Evolutionary conservation across 768 basidiomycete species (phyloP).

Genomic region (Amanita fuliginea): DNA sequence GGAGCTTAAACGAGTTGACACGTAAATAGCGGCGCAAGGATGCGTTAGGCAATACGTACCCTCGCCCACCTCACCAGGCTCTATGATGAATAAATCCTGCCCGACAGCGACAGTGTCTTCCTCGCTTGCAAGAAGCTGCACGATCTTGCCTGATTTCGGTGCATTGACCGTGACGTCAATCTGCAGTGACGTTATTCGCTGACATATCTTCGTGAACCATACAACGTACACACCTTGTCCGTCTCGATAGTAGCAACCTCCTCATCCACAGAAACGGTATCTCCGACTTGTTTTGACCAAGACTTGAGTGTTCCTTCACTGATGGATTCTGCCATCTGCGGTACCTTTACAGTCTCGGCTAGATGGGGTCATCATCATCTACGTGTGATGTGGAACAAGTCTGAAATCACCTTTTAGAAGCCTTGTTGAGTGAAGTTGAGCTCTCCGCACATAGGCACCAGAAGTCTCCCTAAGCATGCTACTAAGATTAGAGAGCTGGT

Average conservation of each 20-base stretch:
- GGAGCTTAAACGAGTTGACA: constrained; percentile 8
- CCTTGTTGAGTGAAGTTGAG: constrained; percentile 61
- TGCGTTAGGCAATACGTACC: constrained; percentile 20
- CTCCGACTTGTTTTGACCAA: constrained; percentile 91
- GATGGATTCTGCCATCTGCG: constrained; percentile 97
- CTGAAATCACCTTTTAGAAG: constrained; percentile 53
- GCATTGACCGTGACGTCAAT: constrained; percentile 98
- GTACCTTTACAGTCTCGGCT: constrained; percentile 90
- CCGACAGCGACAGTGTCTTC: constrained; percentile 94
- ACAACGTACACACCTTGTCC: constrained; percentile 65
- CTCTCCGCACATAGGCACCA: constrained; percentile 33
- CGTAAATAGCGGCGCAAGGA: not conserved
- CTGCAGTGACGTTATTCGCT: constrained; percentile 26
- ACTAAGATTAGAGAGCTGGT: constrained; percentile 5
- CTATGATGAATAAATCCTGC: constrained; percentile 87
- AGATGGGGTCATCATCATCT: constrained; percentile 1
- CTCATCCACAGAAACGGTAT: constrained; percentile 84
- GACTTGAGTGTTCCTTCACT: constrained; percentile 94
- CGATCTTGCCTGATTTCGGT: constrained; percentile 77
- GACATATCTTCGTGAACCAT: not conserved
- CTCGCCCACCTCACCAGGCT: constrained; percentile 59
- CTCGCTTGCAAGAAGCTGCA: constrained; percentile 77
- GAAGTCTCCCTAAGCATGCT: constrained; percentile 30
- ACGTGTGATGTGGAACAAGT: not conserved
- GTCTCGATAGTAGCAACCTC: constrained; percentile 98